Base-by-base conservation (phyloP, 768 basidiomycete genomes). In the Guyanaporus albipodus region DNA sequence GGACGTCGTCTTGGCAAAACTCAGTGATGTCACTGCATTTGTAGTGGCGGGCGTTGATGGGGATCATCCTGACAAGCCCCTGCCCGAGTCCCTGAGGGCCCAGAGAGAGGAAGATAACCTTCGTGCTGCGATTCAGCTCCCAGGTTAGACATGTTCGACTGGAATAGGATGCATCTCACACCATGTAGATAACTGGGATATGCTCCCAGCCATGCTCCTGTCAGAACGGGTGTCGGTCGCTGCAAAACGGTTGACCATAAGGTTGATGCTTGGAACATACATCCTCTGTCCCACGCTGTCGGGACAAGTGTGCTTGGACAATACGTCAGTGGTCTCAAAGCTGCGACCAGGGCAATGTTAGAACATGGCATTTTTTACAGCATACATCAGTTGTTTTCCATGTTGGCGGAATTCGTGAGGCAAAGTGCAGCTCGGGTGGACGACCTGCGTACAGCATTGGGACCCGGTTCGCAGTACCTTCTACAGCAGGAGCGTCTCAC, bases 51-150 rank as follows among this genome's bases (percentile, higher is more conserved):
- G 65, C 8, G 43, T 59, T 31, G 47, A 55, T 23, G 12, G 32
- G 24, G 35, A 38, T 23, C 41, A 46, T 18, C 42, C 48, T 6
- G 51, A 56, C 9, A 28, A 46, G 17, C 50, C 49, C 33, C 54
- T 60, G 31, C 50, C 50, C 46, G 60, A 60, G 46, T 72, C 49
- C 48, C 58, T 72, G 57, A 62, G 49, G 50, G 49, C 39, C n/a
- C 77, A 77, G 42, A 69, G 68, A 46, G 72, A 77, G 32, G 72
- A 79, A 15, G 76, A 81, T 48, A 66, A 63, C 44, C 58, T 87
- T 24, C 71, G 73, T 32, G 84, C 83, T 32, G 80, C 83, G 5
- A 67, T 75, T 19, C 85, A 88, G 53, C 66, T 90, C n/a, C 87
- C 87, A 48, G 74, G 86, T 82, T 63, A 50, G 56, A 45, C 34